Evolutionary conservation across 139 green algal species (phyloP).

Genomic region (Parachlorella kessleri): DNA sequence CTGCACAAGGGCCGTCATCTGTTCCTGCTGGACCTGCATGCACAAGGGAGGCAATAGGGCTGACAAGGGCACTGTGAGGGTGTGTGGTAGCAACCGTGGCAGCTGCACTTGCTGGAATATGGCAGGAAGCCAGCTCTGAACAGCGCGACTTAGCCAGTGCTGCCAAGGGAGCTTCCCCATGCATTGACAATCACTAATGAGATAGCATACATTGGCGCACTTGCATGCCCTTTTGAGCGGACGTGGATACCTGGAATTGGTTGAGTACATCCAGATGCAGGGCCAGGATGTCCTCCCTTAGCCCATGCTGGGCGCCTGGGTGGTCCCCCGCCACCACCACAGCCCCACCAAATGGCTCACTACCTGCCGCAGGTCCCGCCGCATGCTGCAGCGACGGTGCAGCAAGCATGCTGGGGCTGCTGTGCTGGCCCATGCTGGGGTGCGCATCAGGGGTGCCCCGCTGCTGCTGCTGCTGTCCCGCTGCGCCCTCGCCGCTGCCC

Average conservation of each 20-base stretch:
- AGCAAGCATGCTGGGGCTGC: not conserved
- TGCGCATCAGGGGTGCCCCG: not conserved
- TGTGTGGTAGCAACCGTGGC: too few relatives aligned
- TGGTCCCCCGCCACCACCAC: not conserved
- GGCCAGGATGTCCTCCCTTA: constrained; percentile 40
- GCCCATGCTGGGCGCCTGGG: not conserved
- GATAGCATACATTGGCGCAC: too few relatives aligned
- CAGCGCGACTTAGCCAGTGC: too few relatives aligned
- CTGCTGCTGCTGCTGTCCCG: not conserved
- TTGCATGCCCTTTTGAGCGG: too few relatives aligned
- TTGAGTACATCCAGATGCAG: constrained; percentile 44
- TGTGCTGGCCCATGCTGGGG: not conserved
- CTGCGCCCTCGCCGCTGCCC: too few relatives aligned
- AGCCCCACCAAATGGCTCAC: not conserved
- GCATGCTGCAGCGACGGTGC: not conserved
- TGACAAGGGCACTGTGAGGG: too few relatives aligned
- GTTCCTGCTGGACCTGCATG: constrained; percentile 29
- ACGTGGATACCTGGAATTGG: constrained; percentile 35
- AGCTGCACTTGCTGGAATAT: too few relatives aligned
- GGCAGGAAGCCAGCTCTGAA: too few relatives aligned
- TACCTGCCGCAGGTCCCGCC: not conserved
- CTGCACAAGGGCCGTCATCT: constrained; percentile 15
- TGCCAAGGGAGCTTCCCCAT: too few relatives aligned
- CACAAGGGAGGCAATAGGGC: too few relatives aligned
- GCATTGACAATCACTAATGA: too few relatives aligned